These are phyloP conservation scores for Thalassiosira exigua DNA, from an alignment of 352 stramenopile genomes.

Conservation along the genomic window DNA sequence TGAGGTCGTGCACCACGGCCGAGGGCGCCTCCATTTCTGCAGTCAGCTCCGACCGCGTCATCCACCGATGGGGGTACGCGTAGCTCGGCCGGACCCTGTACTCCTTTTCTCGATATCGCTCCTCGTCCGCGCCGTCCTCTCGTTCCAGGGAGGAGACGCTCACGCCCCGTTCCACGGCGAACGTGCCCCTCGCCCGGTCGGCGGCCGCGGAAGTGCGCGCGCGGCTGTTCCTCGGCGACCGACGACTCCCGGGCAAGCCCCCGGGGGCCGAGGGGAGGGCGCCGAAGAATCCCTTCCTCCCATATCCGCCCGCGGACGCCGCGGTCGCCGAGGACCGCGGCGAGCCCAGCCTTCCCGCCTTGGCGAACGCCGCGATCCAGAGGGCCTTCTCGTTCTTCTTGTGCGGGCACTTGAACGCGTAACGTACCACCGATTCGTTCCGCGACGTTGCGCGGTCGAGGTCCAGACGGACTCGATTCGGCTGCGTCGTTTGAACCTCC, in stretches of 20 bases:
- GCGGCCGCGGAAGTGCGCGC: too few species aligned
- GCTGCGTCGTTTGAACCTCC: neutral
- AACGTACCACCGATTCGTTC: slow-evolving; percentile 23
- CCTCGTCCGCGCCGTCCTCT: too few species aligned
- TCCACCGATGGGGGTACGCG: slow-evolving; percentile 53
- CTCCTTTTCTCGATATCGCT: too few species aligned
- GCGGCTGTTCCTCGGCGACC: too few species aligned
- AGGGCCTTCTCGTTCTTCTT: slow-evolving; percentile 59
- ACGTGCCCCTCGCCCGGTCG: too few species aligned
- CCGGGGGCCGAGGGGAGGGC: too few species aligned
- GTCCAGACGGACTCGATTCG: slow-evolving; percentile 10
- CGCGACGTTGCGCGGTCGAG: neutral
- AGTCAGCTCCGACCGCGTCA: slow-evolving; percentile 6
- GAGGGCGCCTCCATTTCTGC: slow-evolving; percentile 7
- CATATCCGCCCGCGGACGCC: too few species aligned
- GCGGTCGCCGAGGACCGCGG: too few species aligned
- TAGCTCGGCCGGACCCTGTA: slow-evolving; percentile 59
- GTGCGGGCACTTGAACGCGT: slow-evolving; percentile 51
- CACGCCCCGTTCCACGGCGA: too few species aligned
- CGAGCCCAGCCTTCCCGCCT: slow-evolving; percentile 36
- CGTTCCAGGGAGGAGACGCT: too few species aligned
- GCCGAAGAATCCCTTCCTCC: too few species aligned
- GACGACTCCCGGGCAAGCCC: too few species aligned
- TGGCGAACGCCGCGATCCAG: slow-evolving; percentile 56
- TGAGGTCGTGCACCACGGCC: slow-evolving; percentile 8